Base-by-base conservation (phyloP, 352 stramenopile species). In the Phytophthora fragariaefolia region DNA sequence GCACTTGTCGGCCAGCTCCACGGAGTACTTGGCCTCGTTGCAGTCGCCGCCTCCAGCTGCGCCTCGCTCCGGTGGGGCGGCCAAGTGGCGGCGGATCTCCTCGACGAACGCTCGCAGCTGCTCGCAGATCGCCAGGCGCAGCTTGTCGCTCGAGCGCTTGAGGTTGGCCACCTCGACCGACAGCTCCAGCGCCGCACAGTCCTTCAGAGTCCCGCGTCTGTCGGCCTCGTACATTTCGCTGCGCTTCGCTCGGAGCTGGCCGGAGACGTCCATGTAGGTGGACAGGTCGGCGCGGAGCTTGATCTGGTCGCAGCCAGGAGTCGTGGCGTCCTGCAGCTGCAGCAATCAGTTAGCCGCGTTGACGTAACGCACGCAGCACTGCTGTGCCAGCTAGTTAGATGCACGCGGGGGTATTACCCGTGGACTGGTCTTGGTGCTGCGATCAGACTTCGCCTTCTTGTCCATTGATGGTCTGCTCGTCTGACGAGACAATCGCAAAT, bases 141-240 rank as follows among this genome's bases (percentile, higher is more conserved):
- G 49, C 24, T 40, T 58, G 53, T 69, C 52, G 12, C 61, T 62
- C 15, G 12, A 49, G 52, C 26, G 42, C 52, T 69, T 69, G 9
- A 63, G 17, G 1, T 63, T 69, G 10, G 18, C 43, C 26, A 56
- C 52, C 12, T 63, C 52, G 24, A 69, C 4, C 18, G 52, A 56
- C 52, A 63, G 46, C 2, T 24, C 23, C n/a, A 63, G 32, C 7
- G 52, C 61, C 50, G 47, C n/a, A 2, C 40, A 18, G 32, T 63
- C 60, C 24, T 63, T 63, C 8, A 69, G 61, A 23, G 3, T 43
- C 45, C 43, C 36, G 27, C 42, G 13, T 23, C 43, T 18, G n/a
- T 69, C 61, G 10, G 32, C 52, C 22, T 69, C 52, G 20, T 63
- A 69, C 6, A 69, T 32, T 10, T 69, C 52, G 18, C 36, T 58